Evolutionary conservation across 352 stramenopile species (phyloP), one percentile per base, ranked within the genome.

Genomic region (Phytophthora citricola): DNA sequence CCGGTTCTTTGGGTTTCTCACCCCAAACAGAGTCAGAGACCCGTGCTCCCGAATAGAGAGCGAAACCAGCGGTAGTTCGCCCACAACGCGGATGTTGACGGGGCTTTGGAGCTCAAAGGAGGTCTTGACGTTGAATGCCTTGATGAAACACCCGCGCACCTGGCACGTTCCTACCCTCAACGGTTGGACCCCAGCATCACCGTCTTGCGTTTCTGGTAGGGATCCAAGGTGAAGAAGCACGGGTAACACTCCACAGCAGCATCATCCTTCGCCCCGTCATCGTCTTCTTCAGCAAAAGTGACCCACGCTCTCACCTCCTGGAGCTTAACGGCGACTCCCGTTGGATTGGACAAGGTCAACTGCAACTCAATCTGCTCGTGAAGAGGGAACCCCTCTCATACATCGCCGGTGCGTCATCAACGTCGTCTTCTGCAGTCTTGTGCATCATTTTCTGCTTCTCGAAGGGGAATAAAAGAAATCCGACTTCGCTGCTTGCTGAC

Each of bases 291-390:
- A 22, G 45, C 55, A 10, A 64, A 73, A 5, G 51, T 58, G 3
- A 92, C 63, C 84, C 85, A 93, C 7, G 74, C 69, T 36, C 63
- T 78, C 17, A 91, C 58, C 45, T 92, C 76, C 38, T 92, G 79
- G 15, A 94, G 46, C 29, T 89, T 79, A 4, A 94, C 51, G 12
- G 54, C 24, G n/a, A 95, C 73, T 7, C 84, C 82, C 3, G 85
- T 70, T 38, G 85, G 88, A 40, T 95, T 95, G 1, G 85, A 85
- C 29, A 94, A 48, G 3, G 56, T 63, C 48, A 94, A 63, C 29
- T 86, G 73, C 5, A 94, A 53, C 17, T 84, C 74, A 15, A 95
- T 69, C 26, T 53, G 69, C 50, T 94, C 88, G 49, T 83, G 48
- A 40, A 84, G 58, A 5, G 88, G 77, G 50, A 90, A 91, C 7